These are phyloP conservation scores for Plenodomus biglobosus DNA, from an alignment of 2,329 filamentous ascomycete genomes.

Conservation along the genomic window DNA sequence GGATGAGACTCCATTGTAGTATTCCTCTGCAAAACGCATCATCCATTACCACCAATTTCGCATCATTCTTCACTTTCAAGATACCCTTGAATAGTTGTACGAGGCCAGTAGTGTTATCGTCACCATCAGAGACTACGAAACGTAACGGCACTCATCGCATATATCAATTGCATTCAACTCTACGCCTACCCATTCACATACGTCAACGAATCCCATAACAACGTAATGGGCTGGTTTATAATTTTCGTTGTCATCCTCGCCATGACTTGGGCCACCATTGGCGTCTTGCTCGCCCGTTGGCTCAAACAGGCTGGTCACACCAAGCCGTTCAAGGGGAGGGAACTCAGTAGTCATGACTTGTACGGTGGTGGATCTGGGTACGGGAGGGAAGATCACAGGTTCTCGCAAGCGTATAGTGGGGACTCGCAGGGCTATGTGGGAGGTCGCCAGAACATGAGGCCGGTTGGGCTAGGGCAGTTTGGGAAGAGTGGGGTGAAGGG, in stretches of 20 bases:
- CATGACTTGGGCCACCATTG: conserved; percentile 17
- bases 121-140: too few relatives aligned
- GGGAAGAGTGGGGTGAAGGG: conserved; percentile 23
- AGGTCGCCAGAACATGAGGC: conserved; percentile 1
- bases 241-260: conserved; percentile 21
- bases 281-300: conserved; percentile 19
- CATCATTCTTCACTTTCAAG: not conserved
- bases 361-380: conserved; percentile 14
- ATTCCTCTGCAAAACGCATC: too few relatives aligned
- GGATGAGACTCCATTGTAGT: too few relatives aligned
- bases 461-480: conserved; percentile 11
- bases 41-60: too few relatives aligned
- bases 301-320: conserved; percentile 20
- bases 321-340: conserved; percentile 14
- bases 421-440: too few relatives aligned
- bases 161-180: not conserved
- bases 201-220: not conserved
- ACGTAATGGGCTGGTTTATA: conserved; percentile 10
- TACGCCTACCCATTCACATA: too few relatives aligned
- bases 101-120: too few relatives aligned
- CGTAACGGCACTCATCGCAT: not conserved
- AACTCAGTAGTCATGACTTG: conserved; percentile 6
- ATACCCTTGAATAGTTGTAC: too few relatives aligned
- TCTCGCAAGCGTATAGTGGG: not conserved
- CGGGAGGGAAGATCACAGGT: conserved; percentile 3